These are phyloP conservation scores for Berberis vulgaris DNA, from an alignment of 164 flowering plant species.

Conservation along the genomic window DNA sequence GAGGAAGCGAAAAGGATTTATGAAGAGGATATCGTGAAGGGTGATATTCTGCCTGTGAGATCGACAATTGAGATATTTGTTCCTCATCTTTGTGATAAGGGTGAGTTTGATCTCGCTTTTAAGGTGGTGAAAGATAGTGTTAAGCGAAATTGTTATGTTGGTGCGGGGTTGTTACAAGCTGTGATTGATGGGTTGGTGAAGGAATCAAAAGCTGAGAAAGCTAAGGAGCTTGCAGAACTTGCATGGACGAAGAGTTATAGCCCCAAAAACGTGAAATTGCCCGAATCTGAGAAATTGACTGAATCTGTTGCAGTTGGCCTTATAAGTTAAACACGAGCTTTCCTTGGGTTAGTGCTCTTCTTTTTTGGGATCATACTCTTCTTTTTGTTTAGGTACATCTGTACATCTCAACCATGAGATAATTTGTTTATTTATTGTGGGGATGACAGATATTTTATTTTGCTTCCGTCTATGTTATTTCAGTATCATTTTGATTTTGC, in stretches of 20 bases:
- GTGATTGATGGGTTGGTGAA: constrained; percentile 37
- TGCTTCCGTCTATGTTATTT: too few species aligned
- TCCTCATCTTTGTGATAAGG: constrained; percentile 21
- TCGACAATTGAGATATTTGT: constrained; percentile 13
- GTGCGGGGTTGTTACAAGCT: constrained; percentile 22
- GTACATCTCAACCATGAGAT: too few species aligned
- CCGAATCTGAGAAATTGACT: background rate
- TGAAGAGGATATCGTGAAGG: constrained; percentile 8
- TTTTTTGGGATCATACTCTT: too few species aligned
- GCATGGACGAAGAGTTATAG: constrained; percentile 10
- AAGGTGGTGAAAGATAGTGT: constrained; percentile 27
- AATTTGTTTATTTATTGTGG: too few species aligned
- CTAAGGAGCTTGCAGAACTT: constrained; percentile 29
- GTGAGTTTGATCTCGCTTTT: constrained; percentile 28
- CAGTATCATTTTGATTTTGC: too few species aligned
- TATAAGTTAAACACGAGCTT: too few species aligned
- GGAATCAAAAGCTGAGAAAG: constrained; percentile 27
- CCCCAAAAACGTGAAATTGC: constrained; percentile 9
- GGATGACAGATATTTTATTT: too few species aligned
- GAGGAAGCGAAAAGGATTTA: constrained; percentile 34
- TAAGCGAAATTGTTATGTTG: constrained; percentile 7
- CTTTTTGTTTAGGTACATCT: too few species aligned
- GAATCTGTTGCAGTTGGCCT: background rate
- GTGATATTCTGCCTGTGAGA: constrained; percentile 12
- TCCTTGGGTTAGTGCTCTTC: too few species aligned